Evolutionary conservation across 2,329 filamentous ascomycete species (phyloP), one percentile per base, ranked within the genome.

Genomic region (Claviceps digitariae): DNA sequence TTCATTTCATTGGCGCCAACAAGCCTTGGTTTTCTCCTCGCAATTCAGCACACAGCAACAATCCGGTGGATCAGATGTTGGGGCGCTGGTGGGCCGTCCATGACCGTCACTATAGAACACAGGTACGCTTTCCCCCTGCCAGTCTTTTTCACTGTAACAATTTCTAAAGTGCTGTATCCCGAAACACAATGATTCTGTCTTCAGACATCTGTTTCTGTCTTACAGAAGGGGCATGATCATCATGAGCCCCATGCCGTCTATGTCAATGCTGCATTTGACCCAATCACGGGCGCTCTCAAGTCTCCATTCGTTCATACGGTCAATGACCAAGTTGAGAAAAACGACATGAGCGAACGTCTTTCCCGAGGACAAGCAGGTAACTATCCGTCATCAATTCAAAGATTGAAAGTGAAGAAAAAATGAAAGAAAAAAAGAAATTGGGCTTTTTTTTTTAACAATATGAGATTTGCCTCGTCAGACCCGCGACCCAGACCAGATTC

Each of bases 21-120:
- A 98, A 98, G 72, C 93, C 93, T 0, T 98, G 93, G 93, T 77
- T 78, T 23, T 71, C 81, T 55, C 83, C 82, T 40, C 76, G 83
- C 59, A 64, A 76, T 48, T 71, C 74, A 9, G 71, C 73, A 51
- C 72, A 72, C 48, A 79, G 78, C 34, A 71, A 72, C 48, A 77
- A 77, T 2, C 83, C 86, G 0, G 95, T 90, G 66, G 83, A 87
- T 64, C 86, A 96, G 69, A 84, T 97, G 73, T 72, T 90, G 44
- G 84, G 82, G 55, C 81, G 82, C 63, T 98, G 93, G 93, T 98
- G 91, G 91, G 81, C 89, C 46, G 86, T 95, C 44, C 95, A 95
- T 66, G 91, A 97, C 69, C 77, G 81, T 57, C 90, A 97, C 71
- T 90, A 94, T 66, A 77, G 78, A 58, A 66, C 66, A 60, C 63